A percentile compares a stretch with the other conserved stretches of the same genome.
Evolutionary conservation across 2,329 filamentous ascomycete genomes (phyloP).

Genomic region (Botrytis medusae): DNA sequence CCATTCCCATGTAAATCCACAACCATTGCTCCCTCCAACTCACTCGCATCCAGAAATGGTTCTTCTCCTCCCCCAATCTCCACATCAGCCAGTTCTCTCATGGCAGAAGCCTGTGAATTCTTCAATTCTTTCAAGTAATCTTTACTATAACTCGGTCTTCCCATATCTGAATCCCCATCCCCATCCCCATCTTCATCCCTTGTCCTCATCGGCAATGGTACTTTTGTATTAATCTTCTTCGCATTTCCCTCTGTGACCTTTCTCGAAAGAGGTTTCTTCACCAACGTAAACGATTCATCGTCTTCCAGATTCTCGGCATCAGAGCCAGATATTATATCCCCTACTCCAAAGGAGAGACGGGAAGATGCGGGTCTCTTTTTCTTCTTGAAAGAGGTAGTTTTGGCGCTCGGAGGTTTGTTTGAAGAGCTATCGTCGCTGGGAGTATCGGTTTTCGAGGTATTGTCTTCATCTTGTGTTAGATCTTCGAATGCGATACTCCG

Average conservation of each 20-base stretch:
- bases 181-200: conserved; percentile 53
- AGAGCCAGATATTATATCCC: conserved; percentile 53
- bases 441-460: conserved; percentile 20
- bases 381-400: conserved; percentile 61
- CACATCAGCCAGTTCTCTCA: conserved; percentile 57
- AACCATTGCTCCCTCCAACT: conserved; percentile 63
- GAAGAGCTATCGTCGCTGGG: conserved; percentile 19
- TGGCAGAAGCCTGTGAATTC: conserved; percentile 80
- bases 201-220: conserved; percentile 28
- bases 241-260: conserved; percentile 68
- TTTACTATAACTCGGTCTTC: conserved; percentile 75
- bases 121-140: conserved; percentile 85
- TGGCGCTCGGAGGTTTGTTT: conserved; percentile 47
- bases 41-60: conserved; percentile 51
- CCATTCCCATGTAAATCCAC: conserved; percentile 48
- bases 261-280: conserved; percentile 61
- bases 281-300: conserved; percentile 58
- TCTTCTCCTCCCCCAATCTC: conserved; percentile 51
- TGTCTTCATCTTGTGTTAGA: conserved; percentile 35
- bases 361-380: conserved; percentile 62
- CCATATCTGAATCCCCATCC: conserved; percentile 12
- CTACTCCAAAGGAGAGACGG: conserved; percentile 73
- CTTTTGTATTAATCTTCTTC: conserved; percentile 49
- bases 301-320: conserved; percentile 53
- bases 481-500: conserved; percentile 52